Evolutionary conservation across 495 filamentous ascomycete genomes (phyloP).

Genomic region (Aspergillus asperescens): DNA sequence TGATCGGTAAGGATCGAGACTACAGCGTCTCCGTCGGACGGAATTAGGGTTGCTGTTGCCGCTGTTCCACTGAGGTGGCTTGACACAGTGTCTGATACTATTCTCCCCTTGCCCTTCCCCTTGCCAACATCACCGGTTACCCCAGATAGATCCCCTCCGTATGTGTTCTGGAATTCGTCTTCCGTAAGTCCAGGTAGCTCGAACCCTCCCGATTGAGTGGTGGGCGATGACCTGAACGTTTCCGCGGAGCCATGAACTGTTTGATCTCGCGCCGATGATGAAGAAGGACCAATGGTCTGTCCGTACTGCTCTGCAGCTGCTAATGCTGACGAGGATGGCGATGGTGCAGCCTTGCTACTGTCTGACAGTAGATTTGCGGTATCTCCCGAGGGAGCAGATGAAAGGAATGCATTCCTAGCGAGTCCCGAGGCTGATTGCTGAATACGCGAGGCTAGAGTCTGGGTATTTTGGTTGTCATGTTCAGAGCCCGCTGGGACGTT

Average conservation of each 20-base stretch:
- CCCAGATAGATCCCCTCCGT: background rate
- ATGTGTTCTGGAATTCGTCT: slow-evolving; percentile 29
- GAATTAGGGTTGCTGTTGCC: slow-evolving; percentile 1
- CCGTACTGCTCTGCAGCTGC: slow-evolving; percentile 16
- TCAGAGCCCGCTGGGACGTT: slow-evolving; percentile 4
- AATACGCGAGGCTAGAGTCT: slow-evolving; percentile 34
- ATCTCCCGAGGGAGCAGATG: slow-evolving; percentile 16
- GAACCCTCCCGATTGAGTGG: slow-evolving; percentile 19
- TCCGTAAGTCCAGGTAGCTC: slow-evolving; percentile 24
- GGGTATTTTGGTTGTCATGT: slow-evolving; percentile 4
- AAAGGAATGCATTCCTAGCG: slow-evolving; percentile 30
- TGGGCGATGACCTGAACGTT: slow-evolving; percentile 22
- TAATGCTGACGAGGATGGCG: slow-evolving; percentile 19
- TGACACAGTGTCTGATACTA: background rate
- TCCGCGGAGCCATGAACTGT: background rate
- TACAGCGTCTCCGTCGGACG: slow-evolving; percentile 41
- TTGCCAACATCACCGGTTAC: background rate
- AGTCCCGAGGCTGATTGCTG: slow-evolving; percentile 36
- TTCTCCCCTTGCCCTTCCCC: slow-evolving; percentile 31
- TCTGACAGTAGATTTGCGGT: slow-evolving; percentile 26
- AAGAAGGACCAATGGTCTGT: slow-evolving; percentile 6
- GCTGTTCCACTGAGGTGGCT: background rate
- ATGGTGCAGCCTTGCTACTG: slow-evolving; percentile 22
- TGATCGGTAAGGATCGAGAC: slow-evolving; percentile 48
- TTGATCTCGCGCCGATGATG: slow-evolving; percentile 8